phyloP scores from a whole-genome alignment of 768 basidiomycete genomes.

The Termitomyces sp. region DNA sequence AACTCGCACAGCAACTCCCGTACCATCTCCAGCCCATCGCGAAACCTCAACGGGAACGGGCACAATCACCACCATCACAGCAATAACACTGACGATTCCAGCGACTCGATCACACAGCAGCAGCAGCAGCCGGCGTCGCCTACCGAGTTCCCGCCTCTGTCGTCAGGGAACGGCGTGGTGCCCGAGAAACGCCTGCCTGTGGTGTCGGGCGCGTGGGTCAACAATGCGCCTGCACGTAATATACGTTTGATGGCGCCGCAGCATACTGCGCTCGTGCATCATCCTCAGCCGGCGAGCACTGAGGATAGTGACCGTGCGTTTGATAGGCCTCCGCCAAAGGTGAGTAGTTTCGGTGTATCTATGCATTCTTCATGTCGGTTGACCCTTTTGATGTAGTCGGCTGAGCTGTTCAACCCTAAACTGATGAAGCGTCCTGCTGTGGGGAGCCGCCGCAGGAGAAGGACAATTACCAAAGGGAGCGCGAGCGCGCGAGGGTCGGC shows the following conservation, averaged over 20 bases:
- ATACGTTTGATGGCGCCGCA: slow-evolving; percentile 37
- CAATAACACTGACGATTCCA: slow-evolving; percentile 10
- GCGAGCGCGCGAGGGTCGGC: neutral
- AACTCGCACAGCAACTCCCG: slow-evolving; percentile 32
- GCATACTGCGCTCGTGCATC: slow-evolving; percentile 29
- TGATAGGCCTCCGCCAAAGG: slow-evolving; percentile 45
- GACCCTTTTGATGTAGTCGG: slow-evolving; percentile 14
- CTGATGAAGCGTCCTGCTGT: slow-evolving; percentile 18
- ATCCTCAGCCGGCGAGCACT: slow-evolving; percentile 18
- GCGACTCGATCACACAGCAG: slow-evolving; percentile 26
- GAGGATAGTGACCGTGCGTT: slow-evolving; percentile 36
- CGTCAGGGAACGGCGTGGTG: slow-evolving; percentile 29
- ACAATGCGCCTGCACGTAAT: slow-evolving; percentile 45
- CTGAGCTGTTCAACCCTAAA: slow-evolving; percentile 32
- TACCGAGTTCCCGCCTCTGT: slow-evolving; percentile 69
- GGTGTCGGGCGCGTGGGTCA: slow-evolving; percentile 68
- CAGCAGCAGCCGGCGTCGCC: slow-evolving; percentile 31
- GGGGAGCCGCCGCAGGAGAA: slow-evolving; percentile 18
- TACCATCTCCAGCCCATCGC: slow-evolving; percentile 30
- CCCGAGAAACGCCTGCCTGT: slow-evolving; percentile 49
- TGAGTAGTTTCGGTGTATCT: slow-evolving; percentile 12
- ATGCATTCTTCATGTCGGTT: neutral
- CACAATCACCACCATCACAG: neutral
- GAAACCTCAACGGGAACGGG: slow-evolving; percentile 25
- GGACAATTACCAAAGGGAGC: slow-evolving; percentile 8